A percentile compares a stretch with the other conserved stretches of the same genome.
Conservation (phyloP, 371 early-diverging fungal genomes). For the Mortierella sp. region DNA sequence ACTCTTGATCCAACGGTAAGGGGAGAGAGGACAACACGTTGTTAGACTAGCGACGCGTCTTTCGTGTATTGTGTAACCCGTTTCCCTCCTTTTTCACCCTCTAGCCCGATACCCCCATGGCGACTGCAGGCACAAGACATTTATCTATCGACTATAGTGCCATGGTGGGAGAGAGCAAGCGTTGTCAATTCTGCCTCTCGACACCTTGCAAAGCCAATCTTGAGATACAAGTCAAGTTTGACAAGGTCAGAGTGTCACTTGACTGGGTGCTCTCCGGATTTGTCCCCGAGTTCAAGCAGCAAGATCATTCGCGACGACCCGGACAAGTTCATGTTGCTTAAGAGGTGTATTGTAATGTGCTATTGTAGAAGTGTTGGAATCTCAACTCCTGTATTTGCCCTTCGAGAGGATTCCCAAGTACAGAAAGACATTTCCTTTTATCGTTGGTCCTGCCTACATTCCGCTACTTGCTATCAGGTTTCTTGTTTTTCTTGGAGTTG, state of each 20-base stretch:
- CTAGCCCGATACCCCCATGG: not conserved
- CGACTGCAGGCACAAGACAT: conserved; percentile 33
- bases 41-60: not conserved
- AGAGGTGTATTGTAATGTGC: not conserved
- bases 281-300: not conserved
- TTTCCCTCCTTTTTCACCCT: not conserved
- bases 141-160: conserved; percentile 29
- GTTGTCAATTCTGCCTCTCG: conserved; percentile 36
- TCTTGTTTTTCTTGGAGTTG: conserved; percentile 23
- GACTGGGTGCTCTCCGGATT: conserved; percentile 50
- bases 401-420: not conserved
- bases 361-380: too few species aligned
- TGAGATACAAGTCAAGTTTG: conserved; percentile 39
- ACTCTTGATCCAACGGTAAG: too few species aligned
- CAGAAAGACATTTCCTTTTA: not conserved
- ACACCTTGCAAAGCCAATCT: conserved; percentile 40
- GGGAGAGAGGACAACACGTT: not conserved
- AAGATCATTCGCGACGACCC: not conserved
- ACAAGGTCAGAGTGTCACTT: conserved; percentile 35
- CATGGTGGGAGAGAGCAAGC: conserved; percentile 24
- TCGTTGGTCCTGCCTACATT: too few species aligned
- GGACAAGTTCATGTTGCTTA: not conserved
- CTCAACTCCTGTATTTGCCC: too few species aligned
- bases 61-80: not conserved
- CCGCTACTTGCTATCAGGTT: conserved; percentile 1